phyloP scores from a whole-genome alignment of 169 alveolate species.

The Eimeria acervulina region DNA sequence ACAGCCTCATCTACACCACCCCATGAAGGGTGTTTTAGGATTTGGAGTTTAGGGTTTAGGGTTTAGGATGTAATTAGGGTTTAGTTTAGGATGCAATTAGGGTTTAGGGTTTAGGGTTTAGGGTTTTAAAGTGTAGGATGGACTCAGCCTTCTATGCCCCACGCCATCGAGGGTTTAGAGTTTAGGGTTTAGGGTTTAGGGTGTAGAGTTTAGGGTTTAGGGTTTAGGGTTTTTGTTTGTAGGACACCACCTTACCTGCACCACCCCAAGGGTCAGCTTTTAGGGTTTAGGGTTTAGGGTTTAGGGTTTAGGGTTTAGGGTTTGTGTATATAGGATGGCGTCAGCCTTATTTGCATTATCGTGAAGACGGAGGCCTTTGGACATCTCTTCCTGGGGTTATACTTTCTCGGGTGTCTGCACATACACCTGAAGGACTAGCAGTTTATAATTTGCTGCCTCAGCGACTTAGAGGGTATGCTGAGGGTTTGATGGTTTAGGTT shows the following conservation, averaged over 20 bases:
- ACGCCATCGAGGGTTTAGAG: too few species aligned
- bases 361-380: conserved; percentile 1
- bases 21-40: too few species aligned
- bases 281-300: not conserved
- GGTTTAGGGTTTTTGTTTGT: not conserved
- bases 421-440: not conserved
- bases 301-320: conserved; percentile 40
- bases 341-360: conserved; percentile 28
- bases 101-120: conserved; percentile 8
- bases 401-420: not conserved
- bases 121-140: not conserved
- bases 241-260: too few species aligned
- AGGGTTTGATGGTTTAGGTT: not conserved
- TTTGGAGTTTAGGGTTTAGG: too few species aligned
- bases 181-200: not conserved
- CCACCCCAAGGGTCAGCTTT: too few species aligned
- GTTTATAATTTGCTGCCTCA: not conserved
- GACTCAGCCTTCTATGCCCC: not conserved
- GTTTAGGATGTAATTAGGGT: too few species aligned
- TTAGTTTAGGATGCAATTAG: too few species aligned
- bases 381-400: not conserved
- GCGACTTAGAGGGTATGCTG: conserved; percentile 16
- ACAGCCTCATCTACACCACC: too few species aligned
- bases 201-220: too few species aligned
- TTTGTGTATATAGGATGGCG: not conserved